These are phyloP conservation scores for Ogataea paraovalis DNA, from an alignment of 805 yeast genomes.

Conservation along the genomic window DNA sequence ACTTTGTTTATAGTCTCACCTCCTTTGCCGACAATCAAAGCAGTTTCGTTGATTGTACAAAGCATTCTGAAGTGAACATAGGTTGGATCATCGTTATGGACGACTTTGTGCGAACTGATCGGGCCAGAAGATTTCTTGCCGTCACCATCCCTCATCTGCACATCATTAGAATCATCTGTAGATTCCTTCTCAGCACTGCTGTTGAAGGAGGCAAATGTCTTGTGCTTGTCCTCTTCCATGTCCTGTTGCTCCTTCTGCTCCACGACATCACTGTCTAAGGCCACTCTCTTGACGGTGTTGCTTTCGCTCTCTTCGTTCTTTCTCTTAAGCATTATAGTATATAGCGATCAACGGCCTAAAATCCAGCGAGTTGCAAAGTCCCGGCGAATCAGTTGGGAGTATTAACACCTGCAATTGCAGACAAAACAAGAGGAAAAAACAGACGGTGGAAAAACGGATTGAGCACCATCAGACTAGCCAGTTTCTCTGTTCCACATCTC, in stretches of 20 bases:
- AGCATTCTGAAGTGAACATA: constrained; percentile 69
- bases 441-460: too few relatives aligned
- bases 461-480: too few relatives aligned
- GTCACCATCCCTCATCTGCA: constrained; percentile 4
- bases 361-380: neutral
- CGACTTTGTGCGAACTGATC: constrained; percentile 20
- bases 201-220: constrained; percentile 37
- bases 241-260: constrained; percentile 40
- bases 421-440: too few relatives aligned
- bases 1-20: constrained; percentile 71
- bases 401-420: neutral
- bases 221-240: constrained; percentile 37
- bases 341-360: neutral
- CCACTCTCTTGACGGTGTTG: constrained; percentile 61
- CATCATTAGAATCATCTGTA: constrained; percentile 6
- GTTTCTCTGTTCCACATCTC: too few relatives aligned
- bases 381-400: neutral
- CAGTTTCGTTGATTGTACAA: constrained; percentile 72
- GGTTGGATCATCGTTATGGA: constrained; percentile 47
- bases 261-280: constrained; percentile 59
- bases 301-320: constrained; percentile 64
- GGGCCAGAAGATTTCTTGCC: constrained; percentile 13
- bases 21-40: constrained; percentile 70
- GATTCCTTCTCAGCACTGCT: constrained; percentile 3
- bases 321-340: constrained; percentile 45